These are phyloP conservation scores for Kwoniella dendrophila DNA, from an alignment of 768 basidiomycete species.

Conservation along the genomic window DNA sequence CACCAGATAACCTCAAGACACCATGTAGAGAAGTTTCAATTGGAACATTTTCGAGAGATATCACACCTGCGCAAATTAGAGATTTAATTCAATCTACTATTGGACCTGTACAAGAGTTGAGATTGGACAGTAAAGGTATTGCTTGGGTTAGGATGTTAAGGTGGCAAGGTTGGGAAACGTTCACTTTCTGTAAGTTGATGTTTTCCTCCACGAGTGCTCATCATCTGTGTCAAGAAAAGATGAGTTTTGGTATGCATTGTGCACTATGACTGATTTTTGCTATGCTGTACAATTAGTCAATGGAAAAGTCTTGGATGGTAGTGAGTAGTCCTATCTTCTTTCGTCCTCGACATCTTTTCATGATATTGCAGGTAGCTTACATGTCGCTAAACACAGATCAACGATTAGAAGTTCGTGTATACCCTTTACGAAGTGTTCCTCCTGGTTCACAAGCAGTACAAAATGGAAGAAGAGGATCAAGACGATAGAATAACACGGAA, in stretches of 20 bases:
- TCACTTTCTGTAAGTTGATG: constrained; percentile 3
- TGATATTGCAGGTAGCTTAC: neutral
- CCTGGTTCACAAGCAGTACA: too few species aligned
- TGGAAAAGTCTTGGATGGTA: neutral
- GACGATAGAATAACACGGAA: too few species aligned
- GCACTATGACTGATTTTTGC: neutral
- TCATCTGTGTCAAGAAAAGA: neutral
- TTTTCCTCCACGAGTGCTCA: neutral
- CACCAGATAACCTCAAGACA: neutral
- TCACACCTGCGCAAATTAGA: constrained; percentile 2
- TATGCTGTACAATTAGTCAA: neutral
- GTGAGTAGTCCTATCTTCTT: neutral
- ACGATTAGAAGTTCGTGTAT: neutral
- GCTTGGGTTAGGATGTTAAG: constrained; percentile 5
- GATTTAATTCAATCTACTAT: constrained; percentile 10
- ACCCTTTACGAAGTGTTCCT: neutral
- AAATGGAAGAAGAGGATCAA: too few species aligned
- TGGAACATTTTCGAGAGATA: constrained; percentile 1
- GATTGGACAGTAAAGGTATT: constrained; percentile 13
- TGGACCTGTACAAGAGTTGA: constrained; percentile 11
- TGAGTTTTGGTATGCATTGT: neutral
- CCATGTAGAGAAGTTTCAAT: constrained; percentile 3
- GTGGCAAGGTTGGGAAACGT: constrained; percentile 15
- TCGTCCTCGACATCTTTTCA: neutral
- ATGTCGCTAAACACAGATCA: neutral